phyloP scores from a whole-genome alignment of 164 flowering plant genomes.

The Malania oleifera region DNA sequence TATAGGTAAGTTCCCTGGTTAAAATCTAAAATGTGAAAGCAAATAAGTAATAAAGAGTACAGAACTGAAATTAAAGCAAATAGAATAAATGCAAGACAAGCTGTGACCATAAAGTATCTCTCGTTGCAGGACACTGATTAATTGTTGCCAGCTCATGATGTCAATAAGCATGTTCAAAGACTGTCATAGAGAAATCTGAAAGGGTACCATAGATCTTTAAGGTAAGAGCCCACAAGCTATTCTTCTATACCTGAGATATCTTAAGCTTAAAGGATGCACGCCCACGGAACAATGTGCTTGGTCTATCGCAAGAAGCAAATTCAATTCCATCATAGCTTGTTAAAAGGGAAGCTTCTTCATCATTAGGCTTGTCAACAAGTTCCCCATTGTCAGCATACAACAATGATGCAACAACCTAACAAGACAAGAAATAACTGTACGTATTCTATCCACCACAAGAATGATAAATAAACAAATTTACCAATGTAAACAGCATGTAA shows the following conservation, averaged over 20 bases:
- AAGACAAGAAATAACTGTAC: slow-evolving; percentile 8
- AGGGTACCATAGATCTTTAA: too few relatives aligned
- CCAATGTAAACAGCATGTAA: neutral
- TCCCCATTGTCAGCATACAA: slow-evolving; percentile 60
- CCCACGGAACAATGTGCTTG: slow-evolving; percentile 61
- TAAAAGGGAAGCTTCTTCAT: slow-evolving; percentile 77
- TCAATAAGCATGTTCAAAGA: too few relatives aligned
- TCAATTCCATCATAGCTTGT: slow-evolving; percentile 76
- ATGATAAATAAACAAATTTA: neutral
- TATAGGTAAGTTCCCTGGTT: too few relatives aligned
- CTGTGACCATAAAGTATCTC: neutral
- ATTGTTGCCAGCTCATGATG: neutral
- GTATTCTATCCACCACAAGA: neutral
- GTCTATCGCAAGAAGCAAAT: slow-evolving; percentile 58
- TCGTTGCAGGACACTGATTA: neutral
- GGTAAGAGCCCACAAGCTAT: neutral
- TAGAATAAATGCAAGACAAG: too few relatives aligned
- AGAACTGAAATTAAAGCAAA: too few relatives aligned
- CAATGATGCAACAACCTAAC: slow-evolving; percentile 76
- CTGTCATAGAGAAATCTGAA: too few relatives aligned
- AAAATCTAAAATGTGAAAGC: too few relatives aligned
- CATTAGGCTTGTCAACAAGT: slow-evolving; percentile 66
- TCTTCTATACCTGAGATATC: slow-evolving; percentile 65
- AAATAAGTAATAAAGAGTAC: too few relatives aligned
- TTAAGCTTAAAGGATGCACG: slow-evolving; percentile 85